Evolutionary conservation across 1,284 basidiomycete genomes (phyloP).

Genomic region (Athelia psychrophila): DNA sequence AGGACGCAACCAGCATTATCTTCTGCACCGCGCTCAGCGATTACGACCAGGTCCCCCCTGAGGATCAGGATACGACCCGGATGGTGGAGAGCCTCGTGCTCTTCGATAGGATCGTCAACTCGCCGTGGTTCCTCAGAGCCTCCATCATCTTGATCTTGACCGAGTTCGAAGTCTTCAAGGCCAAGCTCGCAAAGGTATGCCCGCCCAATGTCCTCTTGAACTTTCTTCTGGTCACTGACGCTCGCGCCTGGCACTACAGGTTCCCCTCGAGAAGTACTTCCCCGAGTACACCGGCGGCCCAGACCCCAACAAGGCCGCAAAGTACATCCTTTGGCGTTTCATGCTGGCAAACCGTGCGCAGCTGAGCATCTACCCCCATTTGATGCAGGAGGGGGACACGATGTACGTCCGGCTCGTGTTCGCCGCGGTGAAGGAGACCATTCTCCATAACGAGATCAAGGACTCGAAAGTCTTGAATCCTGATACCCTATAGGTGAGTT

Average conservation of each 20-base stretch:
- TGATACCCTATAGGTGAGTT: conserved; percentile 56
- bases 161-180: conserved; percentile 96
- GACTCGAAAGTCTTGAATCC: too few relatives aligned
- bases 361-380: conserved; percentile 88
- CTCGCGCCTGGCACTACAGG: conserved; percentile 31
- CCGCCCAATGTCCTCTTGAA: not conserved
- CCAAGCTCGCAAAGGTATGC: conserved; percentile 80
- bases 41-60: conserved; percentile 88
- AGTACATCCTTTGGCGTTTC: conserved; percentile 97
- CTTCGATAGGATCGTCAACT: conserved; percentile 96
- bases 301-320: conserved; percentile 97
- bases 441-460: conserved; percentile 86
- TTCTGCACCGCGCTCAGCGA: conserved; percentile 94
- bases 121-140: conserved; percentile 94
- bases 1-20: conserved; percentile 93
- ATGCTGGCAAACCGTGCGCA: conserved; percentile 92
- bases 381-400: conserved; percentile 81
- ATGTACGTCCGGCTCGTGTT: conserved; percentile 88
- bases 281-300: conserved; percentile 91
- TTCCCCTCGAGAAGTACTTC: conserved; percentile 88
- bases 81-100: conserved; percentile 93
- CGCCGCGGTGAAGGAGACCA: conserved; percentile 96
- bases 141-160: conserved; percentile 93
- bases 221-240: not conserved
- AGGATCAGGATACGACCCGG: conserved; percentile 85